Evolutionary conservation across 345 rosid genomes (phyloP).

Genomic region (Raphanus sativus): DNA sequence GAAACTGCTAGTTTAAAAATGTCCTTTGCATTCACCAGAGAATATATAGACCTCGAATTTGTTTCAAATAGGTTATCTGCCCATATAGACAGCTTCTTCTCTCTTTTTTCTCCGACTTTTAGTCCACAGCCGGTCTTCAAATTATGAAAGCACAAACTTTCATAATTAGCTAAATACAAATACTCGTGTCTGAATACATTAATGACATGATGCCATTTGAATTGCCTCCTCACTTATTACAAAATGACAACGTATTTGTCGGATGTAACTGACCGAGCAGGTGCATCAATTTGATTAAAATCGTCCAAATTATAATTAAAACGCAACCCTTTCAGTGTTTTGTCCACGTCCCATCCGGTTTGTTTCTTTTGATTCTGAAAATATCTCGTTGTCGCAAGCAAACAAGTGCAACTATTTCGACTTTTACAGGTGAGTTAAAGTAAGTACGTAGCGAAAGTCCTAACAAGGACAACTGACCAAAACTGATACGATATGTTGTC

Average conservation of each 20-base stretch:
- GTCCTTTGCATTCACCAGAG: background rate
- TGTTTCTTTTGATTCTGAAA: background rate
- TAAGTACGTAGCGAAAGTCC: background rate
- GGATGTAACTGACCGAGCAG: conserved; percentile 4
- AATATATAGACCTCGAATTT: background rate
- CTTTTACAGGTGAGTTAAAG: background rate
- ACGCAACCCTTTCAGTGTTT: conserved; percentile 16
- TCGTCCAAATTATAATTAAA: conserved; percentile 28
- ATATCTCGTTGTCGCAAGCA: conserved; percentile 17
- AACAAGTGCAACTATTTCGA: conserved; percentile 24
- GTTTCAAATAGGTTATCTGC: background rate
- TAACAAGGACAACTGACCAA: conserved; percentile 2
- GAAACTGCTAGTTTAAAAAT: background rate
- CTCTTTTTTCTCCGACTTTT: background rate
- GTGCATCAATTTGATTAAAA: conserved; percentile 28
- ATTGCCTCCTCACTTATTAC: conserved; percentile 29
- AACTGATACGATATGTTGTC: background rate
- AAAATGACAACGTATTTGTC: conserved; percentile 19
- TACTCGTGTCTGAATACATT: background rate
- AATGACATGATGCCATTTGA: conserved; percentile 10
- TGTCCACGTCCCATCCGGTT: conserved; percentile 20
- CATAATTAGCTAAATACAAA: background rate
- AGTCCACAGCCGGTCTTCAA: background rate
- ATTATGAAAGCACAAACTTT: background rate
- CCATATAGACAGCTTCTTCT: background rate